phyloP scores from a whole-genome alignment of 306 rosid genomes.

The Lathyrus sativus region DNA sequence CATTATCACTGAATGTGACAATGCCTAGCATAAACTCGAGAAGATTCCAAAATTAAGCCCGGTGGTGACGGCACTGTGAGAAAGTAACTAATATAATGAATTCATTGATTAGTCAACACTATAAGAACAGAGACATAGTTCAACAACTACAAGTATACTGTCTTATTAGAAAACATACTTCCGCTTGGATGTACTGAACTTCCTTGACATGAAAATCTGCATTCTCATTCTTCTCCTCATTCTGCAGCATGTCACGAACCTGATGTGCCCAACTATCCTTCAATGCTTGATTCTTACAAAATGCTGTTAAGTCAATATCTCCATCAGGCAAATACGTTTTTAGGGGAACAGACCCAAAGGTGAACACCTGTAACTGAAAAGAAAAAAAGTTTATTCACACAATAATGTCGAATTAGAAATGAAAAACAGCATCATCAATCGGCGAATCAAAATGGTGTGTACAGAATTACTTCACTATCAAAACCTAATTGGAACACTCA shows the following conservation, averaged over 20 bases:
- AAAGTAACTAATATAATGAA: constrained; percentile 26
- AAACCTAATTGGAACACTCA: constrained; percentile 11
- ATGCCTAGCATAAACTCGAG: constrained; percentile 21
- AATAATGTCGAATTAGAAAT: not conserved
- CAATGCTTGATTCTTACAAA: constrained; percentile 73
- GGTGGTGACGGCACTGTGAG: constrained; percentile 7
- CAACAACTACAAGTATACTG: constrained; percentile 28
- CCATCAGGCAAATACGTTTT: constrained; percentile 99
- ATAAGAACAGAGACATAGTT: not conserved
- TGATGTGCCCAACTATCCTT: constrained; percentile 96
- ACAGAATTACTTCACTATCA: constrained; percentile 3
- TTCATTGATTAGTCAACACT: constrained; percentile 15
- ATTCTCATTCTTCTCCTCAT: constrained; percentile 87
- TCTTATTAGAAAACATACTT: constrained; percentile 57
- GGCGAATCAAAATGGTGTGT: constrained; percentile 12
- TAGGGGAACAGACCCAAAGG: constrained; percentile 97
- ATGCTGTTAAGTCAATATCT: constrained; percentile 94
- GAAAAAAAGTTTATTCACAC: constrained; percentile 3
- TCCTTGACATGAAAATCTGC: constrained; percentile 95
- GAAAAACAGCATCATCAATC: constrained; percentile 10
- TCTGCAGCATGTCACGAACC: constrained; percentile 89
- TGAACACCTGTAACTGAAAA: constrained; percentile 68
- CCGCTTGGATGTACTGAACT: constrained; percentile 98
- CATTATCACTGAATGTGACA: constrained; percentile 4
- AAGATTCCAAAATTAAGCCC: constrained; percentile 27